A percentile compares a stretch with the other conserved stretches of the same genome.
Conservation (phyloP, 2,329 filamentous ascomycete species). For the Pseudogymnoascus sp. region DNA sequence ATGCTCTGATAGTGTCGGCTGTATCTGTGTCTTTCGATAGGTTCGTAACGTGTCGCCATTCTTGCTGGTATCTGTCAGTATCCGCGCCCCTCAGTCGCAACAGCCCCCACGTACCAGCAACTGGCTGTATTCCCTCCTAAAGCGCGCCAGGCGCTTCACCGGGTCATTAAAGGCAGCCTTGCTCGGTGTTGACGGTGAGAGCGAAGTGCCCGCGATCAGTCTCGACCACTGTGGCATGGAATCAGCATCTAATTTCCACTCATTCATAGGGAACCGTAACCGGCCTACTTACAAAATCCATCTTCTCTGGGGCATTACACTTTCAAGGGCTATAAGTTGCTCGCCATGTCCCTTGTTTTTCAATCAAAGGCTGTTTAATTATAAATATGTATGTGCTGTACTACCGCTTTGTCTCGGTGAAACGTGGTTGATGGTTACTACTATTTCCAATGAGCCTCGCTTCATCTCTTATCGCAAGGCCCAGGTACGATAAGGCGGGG, state of each 20-base stretch:
- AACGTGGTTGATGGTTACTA: not conserved
- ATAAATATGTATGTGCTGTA: not conserved
- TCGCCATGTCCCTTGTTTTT: not conserved
- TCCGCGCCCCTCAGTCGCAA: constrained; percentile 10
- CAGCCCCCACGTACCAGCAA: constrained; percentile 43
- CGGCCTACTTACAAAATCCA: constrained; percentile 5
- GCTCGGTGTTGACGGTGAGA: constrained; percentile 46
- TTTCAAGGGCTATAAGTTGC: not conserved
- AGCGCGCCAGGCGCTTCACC: constrained; percentile 55
- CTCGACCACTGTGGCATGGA: constrained; percentile 52
- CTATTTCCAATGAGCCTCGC: constrained; percentile 5
- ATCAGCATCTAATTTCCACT: constrained; percentile 7
- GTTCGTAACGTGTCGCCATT: constrained; percentile 56
- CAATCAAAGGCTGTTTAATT: not conserved
- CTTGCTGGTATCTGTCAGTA: constrained; percentile 34
- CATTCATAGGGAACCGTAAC: not conserved
- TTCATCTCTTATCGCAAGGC: not conserved
- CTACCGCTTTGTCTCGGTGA: not conserved
- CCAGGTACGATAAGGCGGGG: not conserved
- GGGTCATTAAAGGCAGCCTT: constrained; percentile 57
- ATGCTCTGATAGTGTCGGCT: constrained; percentile 54
- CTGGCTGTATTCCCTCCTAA: constrained; percentile 59
- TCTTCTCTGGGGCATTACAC: not conserved
- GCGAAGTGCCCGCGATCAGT: constrained; percentile 55
- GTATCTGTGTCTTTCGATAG: constrained; percentile 53